phyloP scores from a whole-genome alignment of 345 rosid species.

The Eutrema yunnanense region DNA sequence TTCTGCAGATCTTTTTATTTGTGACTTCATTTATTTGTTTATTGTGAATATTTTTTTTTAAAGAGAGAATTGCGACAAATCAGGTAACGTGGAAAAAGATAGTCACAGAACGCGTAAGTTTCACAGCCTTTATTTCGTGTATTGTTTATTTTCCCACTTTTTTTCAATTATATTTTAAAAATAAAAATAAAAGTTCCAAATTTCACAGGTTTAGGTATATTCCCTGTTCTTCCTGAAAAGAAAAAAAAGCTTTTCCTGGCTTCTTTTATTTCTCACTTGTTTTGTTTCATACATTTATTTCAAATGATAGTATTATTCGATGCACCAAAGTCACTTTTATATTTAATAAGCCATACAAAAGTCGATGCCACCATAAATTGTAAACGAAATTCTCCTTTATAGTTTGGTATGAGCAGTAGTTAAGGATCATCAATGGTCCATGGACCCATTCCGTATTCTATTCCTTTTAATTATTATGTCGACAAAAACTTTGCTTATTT shows the following conservation, averaged over 20 bases:
- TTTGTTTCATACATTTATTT: background rate
- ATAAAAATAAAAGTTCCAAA: background rate
- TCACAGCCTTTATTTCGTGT: constrained; percentile 1
- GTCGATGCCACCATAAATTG: constrained; percentile 19
- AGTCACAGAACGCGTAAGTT: constrained; percentile 13
- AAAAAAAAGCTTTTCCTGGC: background rate
- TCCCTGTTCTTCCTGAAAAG: background rate
- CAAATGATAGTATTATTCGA: background rate
- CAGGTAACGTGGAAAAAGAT: constrained; percentile 28
- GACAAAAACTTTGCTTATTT: background rate
- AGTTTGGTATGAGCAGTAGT: background rate
- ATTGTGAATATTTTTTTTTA: background rate
- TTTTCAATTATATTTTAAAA: background rate
- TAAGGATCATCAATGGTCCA: constrained; percentile 13
- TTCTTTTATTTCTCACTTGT: background rate
- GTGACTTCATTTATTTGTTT: background rate
- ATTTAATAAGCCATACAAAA: background rate
- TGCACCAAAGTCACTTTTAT: background rate
- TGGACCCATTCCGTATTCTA: constrained; percentile 10
- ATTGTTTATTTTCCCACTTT: background rate
- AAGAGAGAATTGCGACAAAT: constrained; percentile 26
- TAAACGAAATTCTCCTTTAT: background rate
- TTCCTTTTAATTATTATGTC: constrained; percentile 14
- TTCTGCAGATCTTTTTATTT: background rate
- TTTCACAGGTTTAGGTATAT: constrained; percentile 10